phyloP scores from a whole-genome alignment of 495 filamentous ascomycete species.

The Aspergillus cavernicola region DNA sequence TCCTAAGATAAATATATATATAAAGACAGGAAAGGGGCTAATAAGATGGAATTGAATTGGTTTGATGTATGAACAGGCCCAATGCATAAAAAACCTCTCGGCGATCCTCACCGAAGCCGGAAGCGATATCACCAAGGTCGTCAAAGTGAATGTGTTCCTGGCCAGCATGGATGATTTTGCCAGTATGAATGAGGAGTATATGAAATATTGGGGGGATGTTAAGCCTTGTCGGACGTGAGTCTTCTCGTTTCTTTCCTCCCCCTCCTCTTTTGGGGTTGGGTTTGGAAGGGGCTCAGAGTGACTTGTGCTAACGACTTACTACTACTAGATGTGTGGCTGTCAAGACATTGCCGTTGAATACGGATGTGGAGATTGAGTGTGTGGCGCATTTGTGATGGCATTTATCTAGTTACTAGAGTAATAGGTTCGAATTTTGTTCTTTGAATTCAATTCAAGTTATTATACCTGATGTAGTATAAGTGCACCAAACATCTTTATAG shows the following conservation, averaged over 20 bases:
- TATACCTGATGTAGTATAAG: background rate
- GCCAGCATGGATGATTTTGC: conserved; percentile 66
- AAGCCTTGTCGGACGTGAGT: conserved; percentile 56
- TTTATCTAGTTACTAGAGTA: too few relatives aligned
- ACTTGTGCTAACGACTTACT: too few relatives aligned
- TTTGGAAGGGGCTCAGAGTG: too few relatives aligned
- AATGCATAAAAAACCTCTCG: conserved; percentile 59
- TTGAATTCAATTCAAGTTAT: too few relatives aligned
- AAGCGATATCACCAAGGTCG: conserved; percentile 57
- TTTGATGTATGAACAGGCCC: conserved; percentile 20
- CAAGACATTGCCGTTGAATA: conserved; percentile 58
- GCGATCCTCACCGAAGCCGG: conserved; percentile 64
- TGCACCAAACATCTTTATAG: too few relatives aligned
- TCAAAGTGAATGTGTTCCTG: conserved; percentile 69
- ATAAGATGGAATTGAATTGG: too few relatives aligned
- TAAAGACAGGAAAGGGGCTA: too few relatives aligned
- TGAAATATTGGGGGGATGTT: conserved; percentile 52
- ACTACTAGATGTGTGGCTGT: conserved; percentile 65
- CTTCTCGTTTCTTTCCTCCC: background rate
- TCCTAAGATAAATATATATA: too few relatives aligned
- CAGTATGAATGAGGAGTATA: conserved; percentile 60
- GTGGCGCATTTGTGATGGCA: conserved; percentile 48
- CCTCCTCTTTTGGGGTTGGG: too few relatives aligned
- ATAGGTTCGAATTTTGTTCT: too few relatives aligned
- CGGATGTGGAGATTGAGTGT: conserved; percentile 72